Base-by-base conservation (phyloP, 345 rosid genomes). In the Erodium maritimum region DNA sequence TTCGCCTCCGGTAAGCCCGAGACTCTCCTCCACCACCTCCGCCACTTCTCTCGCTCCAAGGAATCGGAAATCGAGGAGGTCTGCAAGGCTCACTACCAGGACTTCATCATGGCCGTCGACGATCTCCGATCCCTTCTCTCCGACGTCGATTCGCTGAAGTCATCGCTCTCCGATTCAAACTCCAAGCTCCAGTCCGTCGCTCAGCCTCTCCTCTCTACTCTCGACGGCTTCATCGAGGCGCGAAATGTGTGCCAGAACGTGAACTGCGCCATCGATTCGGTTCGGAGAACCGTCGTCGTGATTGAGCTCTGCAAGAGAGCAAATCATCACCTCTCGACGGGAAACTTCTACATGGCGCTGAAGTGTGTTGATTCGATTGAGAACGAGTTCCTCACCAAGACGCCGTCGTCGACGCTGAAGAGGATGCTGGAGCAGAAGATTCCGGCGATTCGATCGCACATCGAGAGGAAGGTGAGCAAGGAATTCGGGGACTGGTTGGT, bases 11-110 rank as follows among this genome's bases (percentile, higher is more conserved):
- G 96, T 0, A 84, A 79, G 74, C 98, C 96, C 8, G 98, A 91
- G 76, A 69, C 77, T 11, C 89, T 91, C 56, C 89, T 84, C 66
- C 95, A 82, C 61, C 88, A 80, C 66, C 93, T 91, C 72, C 95
- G 95, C 63, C 77, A 73, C 68, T 91, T 91, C 70, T 69, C 93
- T 23, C 87, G 96, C 62, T 78, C 93, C 51, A 91, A 91, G 57
- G 98, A 91, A 56, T 80, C 96, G 5, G 98, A 91, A 82, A 91
- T 91, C 77, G 98, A 91, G 33, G 98, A 88, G 69, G 96, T 91
- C 23, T 91, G 98, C 68, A 88, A 86, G 60, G 96, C 96, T 67
- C 98, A 88, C 82, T 88, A 91, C 65, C 98, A 91, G 61, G 98
- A 91, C 65, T 91, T 91, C 80, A 91, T 88, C 66, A 75, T 80